Percentiles rank a stretch among this genome's conserved stretches.
Conservation (phyloP, 2,329 filamentous ascomycete species). For the Exophiala phaeomuriformis region DNA sequence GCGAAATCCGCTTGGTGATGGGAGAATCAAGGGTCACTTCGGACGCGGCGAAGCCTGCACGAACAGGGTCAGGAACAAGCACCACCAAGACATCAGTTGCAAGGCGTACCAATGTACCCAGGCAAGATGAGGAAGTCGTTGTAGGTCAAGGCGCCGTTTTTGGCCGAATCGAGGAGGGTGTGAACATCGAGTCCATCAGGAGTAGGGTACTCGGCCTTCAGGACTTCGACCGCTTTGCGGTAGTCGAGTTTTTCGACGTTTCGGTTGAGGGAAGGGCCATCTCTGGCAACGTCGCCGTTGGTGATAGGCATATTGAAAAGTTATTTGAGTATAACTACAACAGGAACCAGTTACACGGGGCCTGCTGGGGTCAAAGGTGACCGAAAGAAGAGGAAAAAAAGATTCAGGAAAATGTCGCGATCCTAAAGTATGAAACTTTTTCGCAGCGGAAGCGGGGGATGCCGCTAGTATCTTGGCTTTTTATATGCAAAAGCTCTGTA, state of each 20-base stretch:
- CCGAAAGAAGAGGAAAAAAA: slow-evolving; percentile 5
- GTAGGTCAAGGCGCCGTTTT: slow-evolving; percentile 90
- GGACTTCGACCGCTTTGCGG: slow-evolving; percentile 67
- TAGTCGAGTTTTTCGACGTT: slow-evolving; percentile 60
- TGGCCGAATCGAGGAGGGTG: slow-evolving; percentile 81
- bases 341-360: slow-evolving; percentile 19
- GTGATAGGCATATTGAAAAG: slow-evolving; percentile 59
- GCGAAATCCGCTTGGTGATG: slow-evolving; percentile 86
- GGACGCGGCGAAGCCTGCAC: slow-evolving; percentile 74
- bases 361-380: slow-evolving; percentile 21
- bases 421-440: slow-evolving; percentile 19
- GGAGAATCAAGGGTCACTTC: slow-evolving; percentile 83
- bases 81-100: neutral
- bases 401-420: slow-evolving; percentile 26
- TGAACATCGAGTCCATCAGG: slow-evolving; percentile 81
- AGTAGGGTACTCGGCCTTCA: slow-evolving; percentile 67
- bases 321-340: slow-evolving; percentile 26
- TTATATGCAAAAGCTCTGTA: no score
- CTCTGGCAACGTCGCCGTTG: slow-evolving; percentile 55
- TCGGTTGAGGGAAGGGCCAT: slow-evolving; percentile 41
- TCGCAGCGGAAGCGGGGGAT: slow-evolving; percentile 36
- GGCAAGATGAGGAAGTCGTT: slow-evolving; percentile 97
- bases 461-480: neutral
- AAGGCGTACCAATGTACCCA: slow-evolving; percentile 73
- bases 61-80: slow-evolving; percentile 17